phyloP scores from a whole-genome alignment of 2,329 filamentous ascomycete species.

The Colletotrichum sp. region DNA sequence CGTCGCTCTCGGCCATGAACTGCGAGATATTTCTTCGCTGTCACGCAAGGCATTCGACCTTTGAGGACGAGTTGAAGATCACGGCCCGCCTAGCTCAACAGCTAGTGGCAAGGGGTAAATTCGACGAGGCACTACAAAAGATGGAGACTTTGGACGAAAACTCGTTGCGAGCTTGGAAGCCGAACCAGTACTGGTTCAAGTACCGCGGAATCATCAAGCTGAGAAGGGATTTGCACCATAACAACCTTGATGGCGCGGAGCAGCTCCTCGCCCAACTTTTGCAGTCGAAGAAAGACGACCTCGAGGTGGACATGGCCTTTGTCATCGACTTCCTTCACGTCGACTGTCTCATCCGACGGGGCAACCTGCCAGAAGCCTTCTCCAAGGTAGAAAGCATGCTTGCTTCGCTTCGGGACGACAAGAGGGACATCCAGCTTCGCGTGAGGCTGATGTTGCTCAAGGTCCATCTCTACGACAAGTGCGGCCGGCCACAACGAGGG shows the following conservation, averaged over 20 bases:
- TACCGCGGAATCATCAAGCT: conserved; percentile 71
- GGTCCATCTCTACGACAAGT: conserved; percentile 70
- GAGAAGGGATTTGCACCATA: conserved; percentile 63
- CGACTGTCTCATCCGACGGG: conserved; percentile 54
- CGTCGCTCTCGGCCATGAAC: conserved; percentile 59
- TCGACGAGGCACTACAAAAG: conserved; percentile 64
- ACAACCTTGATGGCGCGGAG: conserved; percentile 56
- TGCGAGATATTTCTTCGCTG: conserved; percentile 80
- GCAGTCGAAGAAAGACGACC: conserved; percentile 54
- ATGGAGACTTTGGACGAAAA: conserved; percentile 58
- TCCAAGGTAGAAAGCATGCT: conserved; percentile 51
- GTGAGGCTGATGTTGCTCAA: conserved; percentile 77
- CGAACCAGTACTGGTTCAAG: conserved; percentile 74
- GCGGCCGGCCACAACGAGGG: conserved; percentile 72
- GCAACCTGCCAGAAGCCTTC: conserved; percentile 53
- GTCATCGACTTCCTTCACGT: conserved; percentile 57
- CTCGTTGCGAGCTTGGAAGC: conserved; percentile 74
- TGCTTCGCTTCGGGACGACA: conserved; percentile 45
- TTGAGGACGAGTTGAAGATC: conserved; percentile 81
- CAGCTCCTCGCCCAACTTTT: conserved; percentile 56
- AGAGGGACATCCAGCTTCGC: conserved; percentile 65
- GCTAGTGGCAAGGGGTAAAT: conserved; percentile 70
- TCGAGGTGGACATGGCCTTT: conserved; percentile 58
- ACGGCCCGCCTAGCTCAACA: conserved; percentile 67
- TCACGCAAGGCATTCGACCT: conserved; percentile 60